These are phyloP conservation scores for Helianthus tuberosus DNA, from an alignment of 129 eudicot species.

Conservation along the genomic window DNA sequence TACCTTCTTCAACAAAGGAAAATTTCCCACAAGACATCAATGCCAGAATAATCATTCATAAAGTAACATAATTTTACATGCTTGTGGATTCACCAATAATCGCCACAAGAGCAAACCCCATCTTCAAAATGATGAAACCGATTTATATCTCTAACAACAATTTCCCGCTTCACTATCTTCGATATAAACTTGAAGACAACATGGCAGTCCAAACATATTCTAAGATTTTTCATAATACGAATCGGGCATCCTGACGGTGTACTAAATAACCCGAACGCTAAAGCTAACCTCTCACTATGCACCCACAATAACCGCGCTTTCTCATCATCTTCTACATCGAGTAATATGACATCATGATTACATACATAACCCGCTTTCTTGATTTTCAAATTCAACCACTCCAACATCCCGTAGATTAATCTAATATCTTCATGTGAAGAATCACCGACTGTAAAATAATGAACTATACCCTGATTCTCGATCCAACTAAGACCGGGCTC, in stretches of 20 bases:
- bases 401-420: constrained; percentile 68
- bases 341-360: constrained; percentile 58
- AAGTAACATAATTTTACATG: constrained; percentile 13
- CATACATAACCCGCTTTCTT: constrained; percentile 53
- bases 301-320: constrained; percentile 68
- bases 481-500: constrained; percentile 89
- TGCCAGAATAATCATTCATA: not conserved
- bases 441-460: constrained; percentile 75
- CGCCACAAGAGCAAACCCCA: constrained; percentile 81
- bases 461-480: constrained; percentile 65
- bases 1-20: not conserved
- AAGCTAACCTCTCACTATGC: constrained; percentile 79
- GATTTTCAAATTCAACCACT: constrained; percentile 64
- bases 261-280: constrained; percentile 66
- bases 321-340: constrained; percentile 86
- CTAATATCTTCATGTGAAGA: constrained; percentile 59
- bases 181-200: constrained; percentile 65
- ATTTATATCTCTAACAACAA: constrained; percentile 76
- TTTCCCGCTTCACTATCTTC: constrained; percentile 58
- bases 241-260: constrained; percentile 57
- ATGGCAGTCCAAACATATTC: constrained; percentile 85
- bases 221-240: constrained; percentile 77
- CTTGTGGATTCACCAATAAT: constrained; percentile 58
- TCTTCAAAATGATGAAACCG: constrained; percentile 74
- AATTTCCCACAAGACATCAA: constrained; percentile 3